A percentile compares a stretch with the other conserved stretches of the same genome.
Evolutionary conservation across 2,329 filamentous ascomycete genomes (phyloP).

Genomic region (Penicillium sp.): DNA sequence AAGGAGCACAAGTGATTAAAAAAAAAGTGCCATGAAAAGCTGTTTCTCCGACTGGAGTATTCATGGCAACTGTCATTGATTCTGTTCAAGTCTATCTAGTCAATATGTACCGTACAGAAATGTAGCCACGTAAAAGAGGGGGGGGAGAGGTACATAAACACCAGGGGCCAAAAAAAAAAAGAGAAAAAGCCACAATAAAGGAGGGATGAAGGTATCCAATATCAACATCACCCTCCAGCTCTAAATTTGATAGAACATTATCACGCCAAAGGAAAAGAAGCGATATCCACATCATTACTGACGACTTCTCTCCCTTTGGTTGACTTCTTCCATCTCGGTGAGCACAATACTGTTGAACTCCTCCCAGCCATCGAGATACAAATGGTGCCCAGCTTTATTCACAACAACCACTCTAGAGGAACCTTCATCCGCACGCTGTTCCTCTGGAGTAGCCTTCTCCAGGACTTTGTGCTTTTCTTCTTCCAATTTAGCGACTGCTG

Average conservation of each 20-base stretch:
- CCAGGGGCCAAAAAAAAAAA: not conserved
- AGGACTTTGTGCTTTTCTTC: constrained; percentile 63
- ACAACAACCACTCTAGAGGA: constrained; percentile 81
- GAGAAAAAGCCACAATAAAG: constrained; percentile 1
- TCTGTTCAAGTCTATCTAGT: constrained; percentile 13
- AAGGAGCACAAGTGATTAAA: not conserved
- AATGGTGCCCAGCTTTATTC: constrained; percentile 67
- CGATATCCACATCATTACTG: constrained; percentile 4
- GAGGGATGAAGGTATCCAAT: constrained; percentile 2
- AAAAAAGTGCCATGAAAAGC: not conserved
- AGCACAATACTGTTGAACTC: constrained; percentile 67
- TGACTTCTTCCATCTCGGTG: constrained; percentile 66
- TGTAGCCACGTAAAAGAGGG: not conserved
- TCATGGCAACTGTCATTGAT: not conserved
- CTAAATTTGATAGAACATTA: constrained; percentile 13
- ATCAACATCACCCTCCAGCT: constrained; percentile 9
- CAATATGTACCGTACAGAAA: constrained; percentile 9
- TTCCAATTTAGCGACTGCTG: constrained; percentile 75
- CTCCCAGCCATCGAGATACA: constrained; percentile 69
- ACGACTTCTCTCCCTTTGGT: constrained; percentile 27
- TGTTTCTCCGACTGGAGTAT: not conserved
- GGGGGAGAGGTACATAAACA: constrained; percentile 1
- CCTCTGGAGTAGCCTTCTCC: constrained; percentile 61
- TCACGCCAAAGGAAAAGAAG: constrained; percentile 1
- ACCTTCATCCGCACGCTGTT: constrained; percentile 71